Conservation (phyloP, 129 eudicot species). For the Arctium minus region DNA sequence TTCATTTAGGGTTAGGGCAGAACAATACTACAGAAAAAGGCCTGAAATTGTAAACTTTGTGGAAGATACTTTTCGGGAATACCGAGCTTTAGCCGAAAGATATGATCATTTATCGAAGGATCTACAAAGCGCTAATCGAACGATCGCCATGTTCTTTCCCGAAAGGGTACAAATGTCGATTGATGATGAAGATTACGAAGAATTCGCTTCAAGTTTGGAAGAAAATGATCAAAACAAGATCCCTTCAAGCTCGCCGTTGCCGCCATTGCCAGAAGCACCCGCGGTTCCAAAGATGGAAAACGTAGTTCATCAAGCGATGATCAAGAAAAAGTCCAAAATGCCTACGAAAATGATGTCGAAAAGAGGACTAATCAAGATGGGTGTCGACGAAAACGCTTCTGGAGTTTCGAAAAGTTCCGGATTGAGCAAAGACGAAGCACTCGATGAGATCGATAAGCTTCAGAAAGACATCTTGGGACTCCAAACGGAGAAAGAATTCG, state of each 20-base stretch:
- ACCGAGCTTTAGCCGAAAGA: conserved; percentile 70
- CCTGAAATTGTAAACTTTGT: conserved; percentile 58
- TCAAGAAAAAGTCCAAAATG: conserved; percentile 26
- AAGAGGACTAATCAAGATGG: conserved; percentile 52
- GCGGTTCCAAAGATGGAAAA: conserved; percentile 33
- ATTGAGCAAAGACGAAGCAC: conserved; percentile 55
- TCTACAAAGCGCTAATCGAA: conserved; percentile 65
- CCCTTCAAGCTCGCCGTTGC: not conserved
- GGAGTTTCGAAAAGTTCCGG: conserved; percentile 35
- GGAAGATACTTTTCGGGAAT: conserved; percentile 57
- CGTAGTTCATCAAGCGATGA: conserved; percentile 29
- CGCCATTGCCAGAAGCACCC: conserved; percentile 34
- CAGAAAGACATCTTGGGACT: conserved; percentile 66
- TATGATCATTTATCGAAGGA: conserved; percentile 64
- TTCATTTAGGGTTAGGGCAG: conserved; percentile 57
- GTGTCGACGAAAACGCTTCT: conserved; percentile 11
- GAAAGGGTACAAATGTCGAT: conserved; percentile 52
- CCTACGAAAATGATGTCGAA: conserved; percentile 54
- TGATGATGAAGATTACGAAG: conserved; percentile 58
- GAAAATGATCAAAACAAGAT: conserved; percentile 16
- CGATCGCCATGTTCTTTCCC: conserved; percentile 57
- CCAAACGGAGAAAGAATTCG: conserved; percentile 71
- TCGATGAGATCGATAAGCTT: conserved; percentile 52
- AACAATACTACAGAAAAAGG: conserved; percentile 62
- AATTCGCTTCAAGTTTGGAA: not conserved